phyloP scores from a whole-genome alignment of 345 rosid genomes.

The Eucalyptus cloeziana region DNA sequence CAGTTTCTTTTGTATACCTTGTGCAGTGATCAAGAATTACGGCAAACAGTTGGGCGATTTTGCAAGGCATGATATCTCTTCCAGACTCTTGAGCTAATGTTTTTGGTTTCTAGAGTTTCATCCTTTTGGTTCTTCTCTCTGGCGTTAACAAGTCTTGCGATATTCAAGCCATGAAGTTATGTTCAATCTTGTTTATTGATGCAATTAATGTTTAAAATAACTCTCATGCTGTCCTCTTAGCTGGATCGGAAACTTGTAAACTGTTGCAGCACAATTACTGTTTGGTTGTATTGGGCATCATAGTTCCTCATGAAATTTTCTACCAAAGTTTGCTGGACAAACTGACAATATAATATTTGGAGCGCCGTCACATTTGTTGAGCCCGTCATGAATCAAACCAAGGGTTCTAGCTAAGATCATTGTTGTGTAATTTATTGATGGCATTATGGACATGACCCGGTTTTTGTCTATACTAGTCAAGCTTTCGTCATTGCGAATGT shows the following conservation, averaged over 20 bases:
- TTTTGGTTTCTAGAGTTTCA: not conserved
- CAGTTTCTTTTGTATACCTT: not conserved
- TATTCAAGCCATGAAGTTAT: not conserved
- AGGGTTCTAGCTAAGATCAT: not conserved
- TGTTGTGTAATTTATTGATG: not conserved
- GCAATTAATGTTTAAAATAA: not conserved
- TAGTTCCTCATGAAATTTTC: not conserved
- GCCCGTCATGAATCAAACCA: not conserved
- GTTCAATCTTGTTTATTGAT: not conserved
- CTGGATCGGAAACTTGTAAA: not conserved
- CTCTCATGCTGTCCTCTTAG: not conserved
- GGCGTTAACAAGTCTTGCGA: not conserved
- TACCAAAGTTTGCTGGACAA: not conserved
- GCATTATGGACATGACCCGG: not conserved
- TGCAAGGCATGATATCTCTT: not conserved
- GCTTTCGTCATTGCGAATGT: not conserved
- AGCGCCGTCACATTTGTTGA: not conserved
- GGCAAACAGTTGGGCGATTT: no score
- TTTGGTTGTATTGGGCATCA: not conserved
- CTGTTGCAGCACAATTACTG: not conserved
- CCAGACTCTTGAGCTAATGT: not conserved
- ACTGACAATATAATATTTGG: not conserved
- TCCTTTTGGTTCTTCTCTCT: not conserved
- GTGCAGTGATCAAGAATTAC: not conserved
- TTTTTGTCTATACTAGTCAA: not conserved